Percentiles rank a stretch among this genome's conserved stretches.
Conservation (phyloP, 352 stramenopile genomes). For the Pythium oligandrum region DNA sequence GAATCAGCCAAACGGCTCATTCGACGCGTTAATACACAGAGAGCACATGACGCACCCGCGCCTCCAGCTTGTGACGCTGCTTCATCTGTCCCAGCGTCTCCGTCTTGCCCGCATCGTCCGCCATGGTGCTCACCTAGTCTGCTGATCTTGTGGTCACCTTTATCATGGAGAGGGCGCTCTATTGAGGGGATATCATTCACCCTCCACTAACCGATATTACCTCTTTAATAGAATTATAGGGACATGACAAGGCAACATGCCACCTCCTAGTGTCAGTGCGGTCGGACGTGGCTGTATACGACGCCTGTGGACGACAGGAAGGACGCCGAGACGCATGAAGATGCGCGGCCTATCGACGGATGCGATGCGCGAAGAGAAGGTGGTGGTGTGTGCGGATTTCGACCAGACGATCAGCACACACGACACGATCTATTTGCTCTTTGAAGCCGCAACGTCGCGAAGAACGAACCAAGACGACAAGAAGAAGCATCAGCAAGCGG, state of each 20-base stretch:
- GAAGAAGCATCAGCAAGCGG: slow-evolving; percentile 10
- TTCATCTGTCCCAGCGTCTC: slow-evolving; percentile 80
- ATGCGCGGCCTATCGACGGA: no score
- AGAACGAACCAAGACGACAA: not conserved
- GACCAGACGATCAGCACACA: slow-evolving; percentile 60
- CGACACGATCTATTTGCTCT: slow-evolving; percentile 60
- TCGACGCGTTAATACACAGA: not conserved
- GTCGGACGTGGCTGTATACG: no score
- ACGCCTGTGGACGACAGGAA: no score
- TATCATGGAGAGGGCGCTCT: no score
- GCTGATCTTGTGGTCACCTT: no score
- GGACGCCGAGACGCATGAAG: no score
- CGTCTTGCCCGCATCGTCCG: slow-evolving; percentile 28
- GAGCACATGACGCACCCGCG: slow-evolving; percentile 44
- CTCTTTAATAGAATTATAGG: no score
- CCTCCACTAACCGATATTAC: no score
- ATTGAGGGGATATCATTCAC: no score
- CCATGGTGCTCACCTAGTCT: slow-evolving; percentile 13
- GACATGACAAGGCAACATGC: no score
- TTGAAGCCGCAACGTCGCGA: slow-evolving; percentile 20
- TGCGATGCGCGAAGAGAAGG: not conserved
- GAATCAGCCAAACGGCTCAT: not conserved
- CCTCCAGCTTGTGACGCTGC: slow-evolving; percentile 84
- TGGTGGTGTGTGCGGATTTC: slow-evolving; percentile 69
- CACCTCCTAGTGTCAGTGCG: no score